Evolutionary conservation across 225 moss, liverwort and hornwort species (phyloP), one percentile per base, ranked within the genome.

Genomic region (Climacium dendroides): DNA sequence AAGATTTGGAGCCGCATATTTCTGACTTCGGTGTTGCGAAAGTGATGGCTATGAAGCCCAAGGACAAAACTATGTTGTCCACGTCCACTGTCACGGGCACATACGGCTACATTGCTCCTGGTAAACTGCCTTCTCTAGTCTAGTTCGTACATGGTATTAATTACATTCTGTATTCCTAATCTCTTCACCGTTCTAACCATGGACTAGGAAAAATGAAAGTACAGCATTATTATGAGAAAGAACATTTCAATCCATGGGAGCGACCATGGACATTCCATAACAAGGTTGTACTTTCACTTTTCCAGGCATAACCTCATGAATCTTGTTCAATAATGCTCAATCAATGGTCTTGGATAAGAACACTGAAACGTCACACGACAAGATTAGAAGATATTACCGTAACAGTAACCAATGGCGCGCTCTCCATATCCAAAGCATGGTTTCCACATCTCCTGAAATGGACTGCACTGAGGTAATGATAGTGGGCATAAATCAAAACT

Each of bases 21-120:
- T 89, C 94, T 19, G 91, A 92, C 58, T 96, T 95, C 37, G 96
- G 96, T 6, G 93, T 95, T 63, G 95, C 96, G 5, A 95, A 89
- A 82, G 87, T 94, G 83, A 87, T 92, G 81, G 93, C 87, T 28
- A 89, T 93, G 91, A 91, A 93, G 81, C 89, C 91, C 4, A 93
- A 87, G 78, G 95, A 92, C 63, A 87, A 89, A 59, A 73, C 39
- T 37, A 78, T 90, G 84, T 62, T 87, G 74, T 83, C 90, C 58
- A 90, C 93, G 35, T 85, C 93, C 53, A 35, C 87, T 73, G 92
- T 94, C 30, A 88, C 90, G 34, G 94, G 95, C 76, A 92, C 94
- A 26, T 95, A 93, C 55, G 95, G 95, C 55, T 96, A 96, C 87
- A 92, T 96, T 81, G 96, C 95, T 90, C 96, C 96, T 64, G 94